phyloP scores from a whole-genome alignment of 306 rosid genomes.

The Rosa chinensis region DNA sequence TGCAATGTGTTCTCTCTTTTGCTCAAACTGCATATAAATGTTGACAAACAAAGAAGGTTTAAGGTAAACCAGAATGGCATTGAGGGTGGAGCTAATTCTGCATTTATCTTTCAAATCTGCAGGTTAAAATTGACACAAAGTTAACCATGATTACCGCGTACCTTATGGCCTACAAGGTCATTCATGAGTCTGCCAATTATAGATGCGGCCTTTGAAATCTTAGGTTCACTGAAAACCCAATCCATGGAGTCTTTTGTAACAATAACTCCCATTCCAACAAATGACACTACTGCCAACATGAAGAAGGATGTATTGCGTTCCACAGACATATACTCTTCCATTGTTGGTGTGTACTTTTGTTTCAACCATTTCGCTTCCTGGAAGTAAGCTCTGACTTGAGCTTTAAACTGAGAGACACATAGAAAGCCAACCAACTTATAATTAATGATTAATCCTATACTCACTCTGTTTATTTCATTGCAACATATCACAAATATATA shows the following conservation, averaged over 20 bases:
- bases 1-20: not conserved
- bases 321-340: not conserved
- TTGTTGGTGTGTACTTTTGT: not conserved
- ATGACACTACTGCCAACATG: not conserved
- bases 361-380: not conserved
- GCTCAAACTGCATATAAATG: not conserved
- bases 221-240: constrained; percentile 8
- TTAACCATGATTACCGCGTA: not conserved
- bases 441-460: no score
- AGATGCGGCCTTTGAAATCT: not conserved
- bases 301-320: not conserved
- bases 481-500: no score
- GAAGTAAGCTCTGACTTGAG: not conserved
- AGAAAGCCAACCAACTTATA: no score
- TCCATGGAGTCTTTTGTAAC: constrained; percentile 6
- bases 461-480: no score
- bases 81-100: no score
- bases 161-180: not conserved
- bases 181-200: constrained; percentile 5
- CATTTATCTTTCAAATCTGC: no score
- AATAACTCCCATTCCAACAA: constrained; percentile 21
- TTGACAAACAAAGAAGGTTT: not conserved
- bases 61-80: no score
- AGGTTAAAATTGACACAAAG: no score
- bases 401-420: not conserved